Evolutionary conservation across 495 filamentous ascomycete species (phyloP).

Genomic region (Talaromyces thailandensis): DNA sequence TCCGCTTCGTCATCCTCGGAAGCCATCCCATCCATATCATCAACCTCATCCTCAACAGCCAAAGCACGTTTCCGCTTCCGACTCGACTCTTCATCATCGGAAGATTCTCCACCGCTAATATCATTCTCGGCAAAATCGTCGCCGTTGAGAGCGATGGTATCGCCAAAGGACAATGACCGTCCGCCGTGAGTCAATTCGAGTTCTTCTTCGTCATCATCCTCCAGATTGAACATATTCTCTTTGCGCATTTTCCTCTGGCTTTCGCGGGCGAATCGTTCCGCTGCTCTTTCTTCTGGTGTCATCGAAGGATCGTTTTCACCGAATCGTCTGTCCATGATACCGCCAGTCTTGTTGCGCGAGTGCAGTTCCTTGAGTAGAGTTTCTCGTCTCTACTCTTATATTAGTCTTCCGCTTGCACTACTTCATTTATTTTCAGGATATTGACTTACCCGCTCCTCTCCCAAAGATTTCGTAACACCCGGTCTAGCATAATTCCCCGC

Average conservation of each 20-base stretch:
- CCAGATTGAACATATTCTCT: conserved; percentile 76
- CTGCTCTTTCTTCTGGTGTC: conserved; percentile 88
- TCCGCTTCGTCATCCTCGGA: conserved; percentile 34
- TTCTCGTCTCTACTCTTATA: conserved; percentile 50
- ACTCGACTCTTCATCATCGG: conserved; percentile 47
- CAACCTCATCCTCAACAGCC: conserved; percentile 23
- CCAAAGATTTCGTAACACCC: conserved; percentile 71
- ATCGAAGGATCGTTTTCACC: conserved; percentile 92
- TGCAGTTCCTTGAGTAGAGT: conserved; percentile 84
- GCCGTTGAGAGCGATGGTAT: conserved; percentile 24
- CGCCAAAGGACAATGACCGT: conserved; percentile 55
- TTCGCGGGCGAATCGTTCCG: conserved; percentile 81
- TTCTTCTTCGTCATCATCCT: conserved; percentile 66
- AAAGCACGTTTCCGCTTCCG: conserved; percentile 52
- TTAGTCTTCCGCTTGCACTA: background rate
- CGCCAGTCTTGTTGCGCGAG: conserved; percentile 77
- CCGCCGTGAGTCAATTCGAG: conserved; percentile 77
- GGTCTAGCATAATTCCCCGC: conserved; percentile 54
- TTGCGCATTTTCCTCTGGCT: conserved; percentile 65
- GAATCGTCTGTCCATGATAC: conserved; percentile 86
- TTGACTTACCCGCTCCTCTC: conserved; percentile 70
- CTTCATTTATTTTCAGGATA: background rate
- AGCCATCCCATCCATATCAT: conserved; percentile 27
- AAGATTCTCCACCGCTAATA: conserved; percentile 27
- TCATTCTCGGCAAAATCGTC: conserved; percentile 71